Percentiles rank a stretch among this genome's conserved stretches.
These are phyloP conservation scores for Arctium minus DNA, from an alignment of 129 eudicot species.

Conservation along the genomic window DNA sequence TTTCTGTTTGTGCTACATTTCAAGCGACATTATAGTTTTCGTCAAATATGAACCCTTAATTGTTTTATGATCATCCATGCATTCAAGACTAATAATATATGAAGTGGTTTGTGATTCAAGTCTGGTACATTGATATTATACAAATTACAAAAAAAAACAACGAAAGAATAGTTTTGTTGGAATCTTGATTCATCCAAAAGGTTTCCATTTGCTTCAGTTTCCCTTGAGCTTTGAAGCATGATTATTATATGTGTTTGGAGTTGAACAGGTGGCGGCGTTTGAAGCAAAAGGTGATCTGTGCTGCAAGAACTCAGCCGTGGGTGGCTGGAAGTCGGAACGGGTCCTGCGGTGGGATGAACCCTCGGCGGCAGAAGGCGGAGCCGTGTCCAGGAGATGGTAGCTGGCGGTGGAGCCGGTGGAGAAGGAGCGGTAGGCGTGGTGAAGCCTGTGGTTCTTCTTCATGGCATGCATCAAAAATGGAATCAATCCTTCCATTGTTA, in stretches of 20 bases:
- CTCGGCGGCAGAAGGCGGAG: slow-evolving; percentile 18
- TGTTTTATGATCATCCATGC: slow-evolving; percentile 3
- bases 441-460: slow-evolving; percentile 37
- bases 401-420: slow-evolving; percentile 38
- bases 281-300: slow-evolving; percentile 22
- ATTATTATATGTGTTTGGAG: neutral
- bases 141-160: neutral
- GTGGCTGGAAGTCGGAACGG: slow-evolving; percentile 34
- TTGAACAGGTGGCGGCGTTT: slow-evolving; percentile 9
- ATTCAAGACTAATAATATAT: slow-evolving; percentile 2
- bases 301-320: slow-evolving; percentile 25
- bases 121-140: neutral
- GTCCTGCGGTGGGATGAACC: slow-evolving; percentile 49
- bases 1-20: slow-evolving; percentile 16
- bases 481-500: slow-evolving; percentile 44
- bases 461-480: slow-evolving; percentile 43
- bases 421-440: slow-evolving; percentile 43
- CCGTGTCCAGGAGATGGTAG: slow-evolving; percentile 38
- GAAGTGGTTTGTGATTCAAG: neutral
- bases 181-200: neutral
- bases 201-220: slow-evolving; percentile 16
- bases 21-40: neutral
- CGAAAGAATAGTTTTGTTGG: neutral
- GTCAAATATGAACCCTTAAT: slow-evolving; percentile 8
- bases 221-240: slow-evolving; percentile 20